Evolutionary conservation across 371 early-diverging fungal species (phyloP).

Genomic region (Rhizomucor pusillus): DNA sequence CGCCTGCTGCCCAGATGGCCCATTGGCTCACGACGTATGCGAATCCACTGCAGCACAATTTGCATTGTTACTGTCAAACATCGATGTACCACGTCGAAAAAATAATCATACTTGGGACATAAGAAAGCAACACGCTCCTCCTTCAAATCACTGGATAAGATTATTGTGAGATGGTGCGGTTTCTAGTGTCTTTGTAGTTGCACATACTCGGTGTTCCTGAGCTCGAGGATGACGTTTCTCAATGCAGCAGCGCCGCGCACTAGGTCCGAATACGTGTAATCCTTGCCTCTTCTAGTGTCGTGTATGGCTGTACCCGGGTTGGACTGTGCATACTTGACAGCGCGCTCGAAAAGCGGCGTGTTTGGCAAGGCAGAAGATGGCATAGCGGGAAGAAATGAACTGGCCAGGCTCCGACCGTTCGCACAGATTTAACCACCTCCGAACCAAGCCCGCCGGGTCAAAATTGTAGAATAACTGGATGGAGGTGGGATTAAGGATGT

Average conservation of each 20-base stretch:
- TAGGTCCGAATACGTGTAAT: constrained; percentile 29
- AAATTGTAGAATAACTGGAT: too few relatives aligned
- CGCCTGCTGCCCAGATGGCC: constrained; percentile 78
- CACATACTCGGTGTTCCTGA: constrained; percentile 19
- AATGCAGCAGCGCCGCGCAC: constrained; percentile 26
- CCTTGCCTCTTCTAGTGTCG: constrained; percentile 19
- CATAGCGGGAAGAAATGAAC: not conserved
- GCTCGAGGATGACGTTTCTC: constrained; percentile 20
- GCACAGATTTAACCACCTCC: too few relatives aligned
- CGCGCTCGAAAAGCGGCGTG: constrained; percentile 33
- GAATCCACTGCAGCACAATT: constrained; percentile 42
- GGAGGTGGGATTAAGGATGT: too few relatives aligned
- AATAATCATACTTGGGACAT: constrained; percentile 49
- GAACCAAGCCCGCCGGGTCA: too few relatives aligned
- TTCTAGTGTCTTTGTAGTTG: not conserved
- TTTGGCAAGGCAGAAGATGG: constrained; percentile 22
- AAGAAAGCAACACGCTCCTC: constrained; percentile 72
- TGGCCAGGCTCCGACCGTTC: too few relatives aligned
- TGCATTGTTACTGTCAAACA: not conserved
- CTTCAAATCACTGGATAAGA: constrained; percentile 33
- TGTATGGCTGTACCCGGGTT: constrained; percentile 30
- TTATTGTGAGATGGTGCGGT: not conserved
- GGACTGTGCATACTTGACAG: constrained; percentile 21
- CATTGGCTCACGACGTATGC: constrained; percentile 72
- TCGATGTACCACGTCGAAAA: not conserved